Percentiles rank a stretch among this genome's conserved stretches.
Evolutionary conservation across 441 rosid genomes (phyloP).

Genomic region (Bocquillonia castaneifolia): DNA sequence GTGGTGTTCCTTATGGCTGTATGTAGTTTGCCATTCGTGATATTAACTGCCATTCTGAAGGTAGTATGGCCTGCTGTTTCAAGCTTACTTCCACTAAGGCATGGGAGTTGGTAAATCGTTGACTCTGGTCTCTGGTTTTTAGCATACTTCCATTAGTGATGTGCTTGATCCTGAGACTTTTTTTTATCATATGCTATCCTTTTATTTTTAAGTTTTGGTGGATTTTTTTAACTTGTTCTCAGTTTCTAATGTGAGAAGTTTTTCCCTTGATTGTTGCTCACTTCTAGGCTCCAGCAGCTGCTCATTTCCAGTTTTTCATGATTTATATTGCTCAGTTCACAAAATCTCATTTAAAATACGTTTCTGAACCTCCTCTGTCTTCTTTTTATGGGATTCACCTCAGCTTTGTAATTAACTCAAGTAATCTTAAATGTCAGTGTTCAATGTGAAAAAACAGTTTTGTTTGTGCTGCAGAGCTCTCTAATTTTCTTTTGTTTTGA

Average conservation of each 20-base stretch:
- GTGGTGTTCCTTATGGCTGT: neutral
- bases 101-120: no score
- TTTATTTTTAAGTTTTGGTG: neutral
- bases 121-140: no score
- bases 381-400: neutral
- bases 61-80: neutral
- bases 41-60: neutral
- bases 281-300: neutral
- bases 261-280: neutral
- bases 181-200: neutral
- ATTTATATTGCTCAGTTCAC: neutral
- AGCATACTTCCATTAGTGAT: no score
- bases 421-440: neutral
- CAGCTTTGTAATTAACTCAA: neutral
- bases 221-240: neutral
- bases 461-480: neutral
- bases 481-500: neutral
- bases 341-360: neutral
- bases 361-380: neutral
- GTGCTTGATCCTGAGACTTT: neutral
- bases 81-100: neutral
- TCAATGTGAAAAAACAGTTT: neutral
- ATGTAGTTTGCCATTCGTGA: neutral
- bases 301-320: neutral
- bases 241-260: neutral